Percentiles rank a stretch among this genome's conserved stretches.
Evolutionary conservation across 2,329 filamentous ascomycete species (phyloP).

Genomic region (Pestalotiopsis sp.): DNA sequence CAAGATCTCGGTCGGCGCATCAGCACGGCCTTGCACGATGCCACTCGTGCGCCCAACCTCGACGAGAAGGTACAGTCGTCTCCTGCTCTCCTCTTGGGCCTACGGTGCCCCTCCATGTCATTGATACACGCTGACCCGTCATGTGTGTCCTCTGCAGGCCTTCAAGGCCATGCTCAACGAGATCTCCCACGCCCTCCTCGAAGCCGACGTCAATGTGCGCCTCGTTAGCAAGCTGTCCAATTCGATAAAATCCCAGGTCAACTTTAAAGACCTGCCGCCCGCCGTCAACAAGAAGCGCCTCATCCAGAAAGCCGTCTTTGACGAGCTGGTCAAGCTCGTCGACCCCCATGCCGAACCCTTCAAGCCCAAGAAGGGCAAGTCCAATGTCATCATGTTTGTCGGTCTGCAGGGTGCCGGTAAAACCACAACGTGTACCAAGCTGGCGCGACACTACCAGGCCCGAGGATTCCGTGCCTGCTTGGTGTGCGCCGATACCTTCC

Average conservation of each 20-base stretch:
- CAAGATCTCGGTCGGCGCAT: slow-evolving; percentile 99
- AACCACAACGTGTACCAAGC: slow-evolving; percentile 96
- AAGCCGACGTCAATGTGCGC: slow-evolving; percentile 96
- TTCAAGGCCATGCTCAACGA: slow-evolving; percentile 99
- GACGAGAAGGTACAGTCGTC: slow-evolving; percentile 79
- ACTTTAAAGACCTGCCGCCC: slow-evolving; percentile 90
- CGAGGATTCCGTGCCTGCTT: slow-evolving; percentile 91
- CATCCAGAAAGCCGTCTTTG: slow-evolving; percentile 97
- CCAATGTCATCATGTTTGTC: slow-evolving; percentile 99
- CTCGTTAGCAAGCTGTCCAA: slow-evolving; percentile 90
- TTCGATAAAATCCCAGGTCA: slow-evolving; percentile 87
- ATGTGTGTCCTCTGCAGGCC: slow-evolving; percentile 59
- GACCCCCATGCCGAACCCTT: slow-evolving; percentile 95
- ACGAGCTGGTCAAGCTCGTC: slow-evolving; percentile 93
- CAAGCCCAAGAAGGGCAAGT: slow-evolving; percentile 93
- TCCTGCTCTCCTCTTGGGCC: slow-evolving; percentile 15
- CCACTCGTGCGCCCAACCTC: slow-evolving; percentile 88
- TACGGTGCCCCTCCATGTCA: slow-evolving; percentile 9
- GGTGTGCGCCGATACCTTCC: slow-evolving; percentile 97
- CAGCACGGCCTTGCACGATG: slow-evolving; percentile 91
- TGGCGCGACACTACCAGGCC: slow-evolving; percentile 92
- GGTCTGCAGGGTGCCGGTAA: slow-evolving; percentile 97
- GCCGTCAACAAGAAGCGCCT: slow-evolving; percentile 97
- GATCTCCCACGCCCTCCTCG: slow-evolving; percentile 92
- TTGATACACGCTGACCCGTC: slow-evolving; percentile 28